Conservation (phyloP, 2,329 filamentous ascomycete species). For the Chlorencoelia australis region DNA sequence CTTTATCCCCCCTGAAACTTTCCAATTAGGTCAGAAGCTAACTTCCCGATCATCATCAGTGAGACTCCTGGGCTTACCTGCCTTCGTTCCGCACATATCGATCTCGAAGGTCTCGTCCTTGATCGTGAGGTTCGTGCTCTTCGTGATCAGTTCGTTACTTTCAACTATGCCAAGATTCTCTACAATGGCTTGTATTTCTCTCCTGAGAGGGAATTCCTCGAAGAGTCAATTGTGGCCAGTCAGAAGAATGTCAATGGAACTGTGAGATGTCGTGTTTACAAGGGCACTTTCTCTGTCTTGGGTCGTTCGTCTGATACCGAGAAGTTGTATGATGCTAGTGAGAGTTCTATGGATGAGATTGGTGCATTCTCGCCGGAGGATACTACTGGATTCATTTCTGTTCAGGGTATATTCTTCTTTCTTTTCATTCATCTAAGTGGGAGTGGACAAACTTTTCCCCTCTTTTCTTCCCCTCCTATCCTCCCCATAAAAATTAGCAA, state of each 20-base stretch:
- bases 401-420: too few relatives aligned
- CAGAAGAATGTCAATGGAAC: slow-evolving; percentile 52
- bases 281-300: slow-evolving; percentile 52
- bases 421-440: too few relatives aligned
- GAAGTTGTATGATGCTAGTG: slow-evolving; percentile 58
- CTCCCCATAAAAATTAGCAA: too few relatives aligned
- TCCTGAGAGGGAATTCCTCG: slow-evolving; percentile 60
- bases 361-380: slow-evolving; percentile 57
- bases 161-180: slow-evolving; percentile 47
- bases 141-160: slow-evolving; percentile 61
- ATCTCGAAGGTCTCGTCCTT: slow-evolving; percentile 56
- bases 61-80: slow-evolving; percentile 36
- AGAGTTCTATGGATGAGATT: slow-evolving; percentile 61
- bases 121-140: slow-evolving; percentile 59
- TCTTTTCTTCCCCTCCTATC: too few relatives aligned
- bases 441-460: slow-evolving; percentile 6
- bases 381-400: slow-evolving; percentile 57
- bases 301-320: slow-evolving; percentile 52
- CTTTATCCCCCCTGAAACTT: too few relatives aligned
- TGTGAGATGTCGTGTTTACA: slow-evolving; percentile 55
- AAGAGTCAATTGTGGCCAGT: slow-evolving; percentile 50
- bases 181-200: slow-evolving; percentile 59
- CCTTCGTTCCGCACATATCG: slow-evolving; percentile 33
- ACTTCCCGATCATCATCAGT: too few relatives aligned
- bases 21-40: too few relatives aligned